Evolutionary conservation across 257 asterid species (phyloP).

Genomic region (Gynochthodes officinalis): DNA sequence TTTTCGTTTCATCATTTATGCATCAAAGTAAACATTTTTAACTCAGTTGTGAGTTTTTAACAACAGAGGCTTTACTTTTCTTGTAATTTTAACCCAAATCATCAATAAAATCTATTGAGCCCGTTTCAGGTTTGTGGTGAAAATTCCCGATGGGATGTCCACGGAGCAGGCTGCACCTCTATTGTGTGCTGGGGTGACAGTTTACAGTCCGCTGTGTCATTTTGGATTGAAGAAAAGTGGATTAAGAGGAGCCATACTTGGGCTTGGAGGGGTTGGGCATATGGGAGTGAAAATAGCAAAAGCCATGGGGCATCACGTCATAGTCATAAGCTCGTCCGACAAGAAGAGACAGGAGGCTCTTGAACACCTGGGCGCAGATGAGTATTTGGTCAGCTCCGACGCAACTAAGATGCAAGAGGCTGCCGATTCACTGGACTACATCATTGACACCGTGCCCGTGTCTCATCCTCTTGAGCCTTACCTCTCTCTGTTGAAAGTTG

Average conservation of each 20-base stretch:
- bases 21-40: too few relatives aligned
- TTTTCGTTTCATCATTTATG: too few relatives aligned
- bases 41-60: too few relatives aligned
- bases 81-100: too few relatives aligned
- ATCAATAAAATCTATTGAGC: too few relatives aligned
- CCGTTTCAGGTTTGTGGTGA: constrained; percentile 73
- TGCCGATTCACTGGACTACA: constrained; percentile 75
- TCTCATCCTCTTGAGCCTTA: constrained; percentile 84
- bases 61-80: too few relatives aligned
- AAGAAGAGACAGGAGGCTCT: constrained; percentile 75
- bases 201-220: constrained; percentile 84
- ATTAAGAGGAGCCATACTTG: constrained; percentile 71
- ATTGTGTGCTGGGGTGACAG: constrained; percentile 86
- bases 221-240: constrained; percentile 67
- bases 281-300: constrained; percentile 96
- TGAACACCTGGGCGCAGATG: constrained; percentile 85
- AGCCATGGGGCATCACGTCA: constrained; percentile 88
- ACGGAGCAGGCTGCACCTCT: constrained; percentile 93
- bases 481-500: constrained; percentile 68
- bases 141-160: constrained; percentile 84
- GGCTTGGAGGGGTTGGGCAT: constrained; percentile 97
- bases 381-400: constrained; percentile 77
- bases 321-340: constrained; percentile 81
- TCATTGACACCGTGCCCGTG: constrained; percentile 83
- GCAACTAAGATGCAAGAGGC: constrained; percentile 46